These are phyloP conservation scores for Russula abietina DNA, from an alignment of 768 basidiomycete genomes.

Conservation along the genomic window DNA sequence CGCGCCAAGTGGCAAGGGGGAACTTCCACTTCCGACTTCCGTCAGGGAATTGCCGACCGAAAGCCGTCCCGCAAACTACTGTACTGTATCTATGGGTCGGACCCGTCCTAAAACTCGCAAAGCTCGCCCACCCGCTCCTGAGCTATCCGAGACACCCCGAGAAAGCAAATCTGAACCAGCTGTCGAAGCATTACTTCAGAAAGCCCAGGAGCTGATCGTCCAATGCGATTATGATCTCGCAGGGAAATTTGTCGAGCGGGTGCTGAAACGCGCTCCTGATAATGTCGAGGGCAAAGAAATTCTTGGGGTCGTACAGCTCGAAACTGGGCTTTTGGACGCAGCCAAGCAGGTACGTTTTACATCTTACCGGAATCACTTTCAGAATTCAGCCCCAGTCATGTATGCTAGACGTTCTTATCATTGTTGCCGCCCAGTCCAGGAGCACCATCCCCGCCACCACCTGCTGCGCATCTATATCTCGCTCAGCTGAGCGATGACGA, in stretches of 20 bases:
- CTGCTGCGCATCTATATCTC: constrained; percentile 83
- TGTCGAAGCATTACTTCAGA: constrained; percentile 50
- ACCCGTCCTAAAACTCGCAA: constrained; percentile 32
- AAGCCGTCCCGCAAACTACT: no score
- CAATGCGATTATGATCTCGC: constrained; percentile 86
- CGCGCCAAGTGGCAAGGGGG: neutral
- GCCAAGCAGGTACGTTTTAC: constrained; percentile 55
- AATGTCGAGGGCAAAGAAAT: constrained; percentile 73
- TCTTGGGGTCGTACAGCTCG: constrained; percentile 71
- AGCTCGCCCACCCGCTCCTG: constrained; percentile 25
- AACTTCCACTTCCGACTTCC: neutral
- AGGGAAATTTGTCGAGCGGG: constrained; percentile 59
- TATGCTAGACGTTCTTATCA: constrained; percentile 53
- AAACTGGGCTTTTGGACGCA: constrained; percentile 66
- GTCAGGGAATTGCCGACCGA: neutral
- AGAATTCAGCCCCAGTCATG: neutral
- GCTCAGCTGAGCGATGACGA: constrained; percentile 79
- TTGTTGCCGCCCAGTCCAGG: constrained; percentile 54
- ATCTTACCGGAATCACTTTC: neutral
- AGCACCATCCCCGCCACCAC: constrained; percentile 53
- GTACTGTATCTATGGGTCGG: constrained; percentile 29
- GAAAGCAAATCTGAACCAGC: constrained; percentile 36
- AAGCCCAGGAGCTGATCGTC: constrained; percentile 72
- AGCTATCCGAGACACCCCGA: constrained; percentile 31
- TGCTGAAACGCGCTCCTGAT: constrained; percentile 55